A percentile compares a stretch with the other conserved stretches of the same genome.
phyloP scores from a whole-genome alignment of 23 red algal genomes.

The Gracilaria gracilis region DNA sequence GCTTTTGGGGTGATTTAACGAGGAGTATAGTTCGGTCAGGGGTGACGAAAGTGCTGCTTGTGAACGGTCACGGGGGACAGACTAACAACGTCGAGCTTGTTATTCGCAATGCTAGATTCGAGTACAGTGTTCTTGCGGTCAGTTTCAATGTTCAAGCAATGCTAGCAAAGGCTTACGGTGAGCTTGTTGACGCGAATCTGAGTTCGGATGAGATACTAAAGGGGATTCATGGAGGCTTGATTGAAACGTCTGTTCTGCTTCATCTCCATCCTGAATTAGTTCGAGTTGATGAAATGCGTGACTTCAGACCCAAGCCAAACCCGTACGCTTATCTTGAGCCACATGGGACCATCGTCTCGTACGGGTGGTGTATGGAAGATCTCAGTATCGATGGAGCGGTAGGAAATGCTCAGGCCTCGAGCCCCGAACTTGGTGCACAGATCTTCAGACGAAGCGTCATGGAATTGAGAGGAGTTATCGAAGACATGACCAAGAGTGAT shows the following conservation, averaged over 20 bases:
- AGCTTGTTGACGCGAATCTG: not conserved
- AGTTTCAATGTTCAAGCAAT: conserved; percentile 67
- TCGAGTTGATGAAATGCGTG: not conserved
- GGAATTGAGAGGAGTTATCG: conserved; percentile 24
- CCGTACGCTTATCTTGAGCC: conserved; percentile 18
- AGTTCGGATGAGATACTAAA: conserved; percentile 25
- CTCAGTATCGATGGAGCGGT: conserved; percentile 41
- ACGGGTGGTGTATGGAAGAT: conserved; percentile 69
- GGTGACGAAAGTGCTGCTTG: conserved; percentile 33
- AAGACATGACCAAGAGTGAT: conserved; percentile 18
- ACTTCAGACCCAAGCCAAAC: conserved; percentile 1
- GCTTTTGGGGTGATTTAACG: conserved; percentile 41
- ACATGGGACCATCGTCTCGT: conserved; percentile 36
- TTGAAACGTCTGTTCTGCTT: conserved; percentile 74
- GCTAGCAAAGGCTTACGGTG: conserved; percentile 30
- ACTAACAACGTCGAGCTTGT: conserved; percentile 65
- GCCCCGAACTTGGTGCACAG: conserved; percentile 23
- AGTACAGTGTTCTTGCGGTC: conserved; percentile 27
- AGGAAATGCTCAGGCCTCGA: conserved; percentile 44
- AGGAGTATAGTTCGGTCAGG: conserved; percentile 27
- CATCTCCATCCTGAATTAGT: conserved; percentile 47
- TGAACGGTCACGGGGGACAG: conserved; percentile 78
- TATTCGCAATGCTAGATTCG: conserved; percentile 48
- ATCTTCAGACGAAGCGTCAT: conserved; percentile 36
- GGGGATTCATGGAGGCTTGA: conserved; percentile 71